Evolutionary conservation across 495 filamentous ascomycete species (phyloP), one percentile per base, ranked within the genome.

Genomic region (Trichoderma virens): DNA sequence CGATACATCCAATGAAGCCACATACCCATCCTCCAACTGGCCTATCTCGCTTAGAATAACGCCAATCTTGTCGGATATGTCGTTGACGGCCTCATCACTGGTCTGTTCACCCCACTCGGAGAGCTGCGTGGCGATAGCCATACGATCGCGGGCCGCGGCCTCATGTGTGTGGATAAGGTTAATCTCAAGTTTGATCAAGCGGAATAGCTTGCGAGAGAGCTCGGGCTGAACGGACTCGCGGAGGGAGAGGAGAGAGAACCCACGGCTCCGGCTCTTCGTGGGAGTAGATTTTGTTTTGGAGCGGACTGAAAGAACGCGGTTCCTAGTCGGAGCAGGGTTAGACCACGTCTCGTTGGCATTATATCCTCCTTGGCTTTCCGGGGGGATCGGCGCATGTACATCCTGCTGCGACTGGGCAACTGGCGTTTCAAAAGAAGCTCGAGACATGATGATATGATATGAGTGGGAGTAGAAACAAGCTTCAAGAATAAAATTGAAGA

Each of bases 41-140:
- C 92, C 94, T 38, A 98, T 82, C 78, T 97, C 94, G 0, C 88
- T 86, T 61, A 98, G 78, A 70, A 98, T 78, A 35, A 98, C 94
- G 34, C 91, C 95, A 47, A 98, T 77, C 78, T 98, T 98, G 78
- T 98, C 95, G 65, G 88, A 88, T 64, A 98, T 82, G 72, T 97
- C 93, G 9, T 85, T 90, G 68, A 98, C 77, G 41, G 87, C 86
- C 59, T 94, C 92, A 72, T 98, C 94, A 4, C 82, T 80, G 3
- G 92, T 94, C 47, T 87, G 83, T 73, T 97, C 92, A 62, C 94
- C 95, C 95, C 95, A 98, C 64, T 97, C 94, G 5, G 90, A 93
- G n/a, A 98, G 84, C 77, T 97, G 92, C 2, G 85, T 84, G 9
- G 93, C 93, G 69, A 97, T 89, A 18, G 87, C 85, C 41, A 90